Evolutionary conservation across 208 protist genomes (phyloP).

Genomic region (Acanthamoeba healyi): DNA sequence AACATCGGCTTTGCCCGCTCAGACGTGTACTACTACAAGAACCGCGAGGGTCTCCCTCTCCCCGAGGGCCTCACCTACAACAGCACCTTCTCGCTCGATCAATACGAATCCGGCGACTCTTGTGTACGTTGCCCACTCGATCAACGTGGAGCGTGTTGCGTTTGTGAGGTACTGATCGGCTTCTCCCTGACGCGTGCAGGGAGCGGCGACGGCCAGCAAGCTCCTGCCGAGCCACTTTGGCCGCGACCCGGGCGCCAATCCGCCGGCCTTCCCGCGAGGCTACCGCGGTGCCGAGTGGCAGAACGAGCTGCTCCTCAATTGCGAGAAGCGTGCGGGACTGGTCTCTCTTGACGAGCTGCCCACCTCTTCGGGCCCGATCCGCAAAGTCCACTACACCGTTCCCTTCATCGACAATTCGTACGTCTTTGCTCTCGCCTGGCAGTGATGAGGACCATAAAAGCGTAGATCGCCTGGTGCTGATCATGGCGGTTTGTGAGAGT

Average conservation of each 20-base stretch:
- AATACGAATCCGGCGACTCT: neutral
- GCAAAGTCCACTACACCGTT: slow-evolving; percentile 51
- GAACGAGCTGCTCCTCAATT: slow-evolving; percentile 69
- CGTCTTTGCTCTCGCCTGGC: no score
- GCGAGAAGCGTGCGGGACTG: neutral
- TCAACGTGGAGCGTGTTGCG: neutral
- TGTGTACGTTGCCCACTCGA: neutral
- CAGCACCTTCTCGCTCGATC: slow-evolving; percentile 51
- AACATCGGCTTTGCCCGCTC: slow-evolving; percentile 69
- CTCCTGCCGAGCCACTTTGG: slow-evolving; percentile 28
- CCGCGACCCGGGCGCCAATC: neutral
- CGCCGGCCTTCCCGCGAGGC: slow-evolving; percentile 55
- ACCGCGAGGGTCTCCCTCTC: slow-evolving; percentile 60
- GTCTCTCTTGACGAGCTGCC: neutral
- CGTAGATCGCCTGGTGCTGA: no score
- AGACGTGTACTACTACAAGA: slow-evolving; percentile 81
- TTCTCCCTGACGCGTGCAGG: slow-evolving; percentile 32
- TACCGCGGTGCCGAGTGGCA: slow-evolving; percentile 23
- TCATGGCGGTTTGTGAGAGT: no score
- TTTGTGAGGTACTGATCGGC: no score
- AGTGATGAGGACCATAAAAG: no score
- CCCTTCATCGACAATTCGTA: slow-evolving; percentile 64
- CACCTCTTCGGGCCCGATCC: neutral
- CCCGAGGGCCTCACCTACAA: slow-evolving; percentile 29
- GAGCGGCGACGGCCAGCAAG: neutral